A percentile compares a stretch with the other conserved stretches of the same genome.
Conservation (phyloP, 805 yeast genomes). For the Zygosaccharomyces rouxii region DNA sequence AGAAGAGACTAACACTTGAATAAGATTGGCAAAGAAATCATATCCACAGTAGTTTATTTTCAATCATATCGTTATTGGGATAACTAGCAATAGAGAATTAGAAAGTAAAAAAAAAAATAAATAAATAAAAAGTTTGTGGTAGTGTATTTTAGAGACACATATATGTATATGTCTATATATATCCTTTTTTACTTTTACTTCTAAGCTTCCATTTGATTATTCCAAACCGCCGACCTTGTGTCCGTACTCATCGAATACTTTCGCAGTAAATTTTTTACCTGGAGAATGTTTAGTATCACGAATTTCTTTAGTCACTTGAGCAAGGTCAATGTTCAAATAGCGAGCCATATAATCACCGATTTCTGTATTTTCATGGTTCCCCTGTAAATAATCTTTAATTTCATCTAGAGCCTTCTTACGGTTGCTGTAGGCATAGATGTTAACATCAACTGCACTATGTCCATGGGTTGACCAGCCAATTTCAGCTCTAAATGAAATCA, state of each 20-base stretch:
- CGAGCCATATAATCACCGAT: constrained; percentile 69
- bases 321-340: constrained; percentile 45
- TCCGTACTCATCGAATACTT: constrained; percentile 17
- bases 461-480: constrained; percentile 98
- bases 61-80: not conserved
- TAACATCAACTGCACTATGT: constrained; percentile 93
- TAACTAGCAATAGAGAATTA: no score
- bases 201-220: not conserved
- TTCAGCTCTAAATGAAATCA: constrained; percentile 77
- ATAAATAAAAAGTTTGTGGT: not conserved
- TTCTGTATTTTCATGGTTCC: constrained; percentile 84
- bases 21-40: not conserved
- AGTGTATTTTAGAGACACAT: constrained; percentile 3
- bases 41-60: not conserved
- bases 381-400: constrained; percentile 50
- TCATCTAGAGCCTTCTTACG: constrained; percentile 41
- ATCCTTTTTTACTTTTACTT: not conserved
- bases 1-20: constrained; percentile 52
- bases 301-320: constrained; percentile 45
- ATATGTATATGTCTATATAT: not conserved
- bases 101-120: not conserved
- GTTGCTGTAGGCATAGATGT: constrained; percentile 77
- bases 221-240: constrained; percentile 11
- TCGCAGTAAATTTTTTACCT: not conserved
- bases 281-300: constrained; percentile 47